Conservation (phyloP, 164 flowering plant species). For the Vitis rupestris region DNA sequence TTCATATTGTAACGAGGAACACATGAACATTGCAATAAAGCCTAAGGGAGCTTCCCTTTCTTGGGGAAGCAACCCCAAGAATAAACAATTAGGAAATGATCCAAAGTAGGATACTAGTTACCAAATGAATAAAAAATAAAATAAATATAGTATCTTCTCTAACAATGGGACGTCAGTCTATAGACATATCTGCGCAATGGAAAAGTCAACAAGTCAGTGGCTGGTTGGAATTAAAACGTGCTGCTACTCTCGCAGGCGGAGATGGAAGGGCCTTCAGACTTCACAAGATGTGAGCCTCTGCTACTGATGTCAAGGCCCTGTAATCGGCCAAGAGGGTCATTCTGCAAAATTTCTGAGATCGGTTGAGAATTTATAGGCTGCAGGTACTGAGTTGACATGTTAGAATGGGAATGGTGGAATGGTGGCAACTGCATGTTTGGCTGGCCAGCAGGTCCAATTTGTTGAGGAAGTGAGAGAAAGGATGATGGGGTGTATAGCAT, state of each 20-base stretch:
- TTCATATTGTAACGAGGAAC: neutral
- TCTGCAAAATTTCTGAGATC: constrained; percentile 52
- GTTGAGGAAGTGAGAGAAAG: constrained; percentile 37
- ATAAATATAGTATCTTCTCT: constrained; percentile 12
- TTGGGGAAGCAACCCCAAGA: constrained; percentile 17
- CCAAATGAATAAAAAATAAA: constrained; percentile 8
- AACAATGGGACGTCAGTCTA: constrained; percentile 40
- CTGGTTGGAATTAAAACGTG: constrained; percentile 37
- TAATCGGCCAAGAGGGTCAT: constrained; percentile 63
- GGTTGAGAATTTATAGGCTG: constrained; percentile 30
- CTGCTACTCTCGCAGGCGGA: constrained; percentile 87
- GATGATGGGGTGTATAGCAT: constrained; percentile 38
- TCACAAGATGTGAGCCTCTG: constrained; percentile 53
- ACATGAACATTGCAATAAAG: constrained; percentile 1
- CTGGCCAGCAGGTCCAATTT: constrained; percentile 21
- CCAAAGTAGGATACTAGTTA: neutral
- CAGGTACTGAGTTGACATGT: constrained; percentile 37
- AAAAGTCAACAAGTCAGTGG: constrained; percentile 20
- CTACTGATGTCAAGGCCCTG: constrained; percentile 77
- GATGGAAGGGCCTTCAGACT: constrained; percentile 74
- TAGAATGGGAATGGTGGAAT: constrained; percentile 42
- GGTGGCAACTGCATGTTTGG: constrained; percentile 41
- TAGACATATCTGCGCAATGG: constrained; percentile 37
- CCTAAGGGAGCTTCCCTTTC: constrained; percentile 5
- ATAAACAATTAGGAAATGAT: constrained; percentile 20